These are phyloP conservation scores for Nannochloris sp. DNA, from an alignment of 139 green algal species.

Conservation along the genomic window DNA sequence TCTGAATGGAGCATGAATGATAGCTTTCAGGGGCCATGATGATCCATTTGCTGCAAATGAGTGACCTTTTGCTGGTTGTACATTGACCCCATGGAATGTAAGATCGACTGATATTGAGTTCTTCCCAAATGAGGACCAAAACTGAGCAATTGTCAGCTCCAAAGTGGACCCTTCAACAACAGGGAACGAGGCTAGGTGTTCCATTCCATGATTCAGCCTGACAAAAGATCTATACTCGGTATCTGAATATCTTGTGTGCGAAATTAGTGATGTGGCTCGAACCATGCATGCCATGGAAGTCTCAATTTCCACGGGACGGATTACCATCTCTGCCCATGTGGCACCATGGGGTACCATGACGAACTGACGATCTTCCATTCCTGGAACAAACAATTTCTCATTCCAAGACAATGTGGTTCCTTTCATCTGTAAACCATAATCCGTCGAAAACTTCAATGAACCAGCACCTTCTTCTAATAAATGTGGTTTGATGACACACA, in stretches of 20 bases:
- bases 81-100: conserved; percentile 63
- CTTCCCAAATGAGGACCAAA: conserved; percentile 53
- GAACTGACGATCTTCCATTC: conserved; percentile 52
- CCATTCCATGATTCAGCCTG: conserved; percentile 9
- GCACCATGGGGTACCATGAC: conserved; percentile 67
- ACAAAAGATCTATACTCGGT: conserved; percentile 39
- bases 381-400: conserved; percentile 25
- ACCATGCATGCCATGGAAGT: conserved; percentile 42
- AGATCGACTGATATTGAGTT: conserved; percentile 45
- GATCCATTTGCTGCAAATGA: conserved; percentile 24
- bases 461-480: not conserved
- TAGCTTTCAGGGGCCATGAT: conserved; percentile 20
- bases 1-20: conserved; percentile 35
- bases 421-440: not conserved
- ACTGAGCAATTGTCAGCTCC: conserved; percentile 76
- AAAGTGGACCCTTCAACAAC: conserved; percentile 52
- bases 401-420: conserved; percentile 8
- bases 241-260: conserved; percentile 48
- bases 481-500: conserved; percentile 62
- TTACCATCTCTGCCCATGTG: conserved; percentile 65
- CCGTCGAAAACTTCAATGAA: not conserved
- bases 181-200: conserved; percentile 11
- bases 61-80: not conserved
- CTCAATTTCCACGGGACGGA: conserved; percentile 28
- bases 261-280: conserved; percentile 47